These are phyloP conservation scores for Melaleuca alternifolia DNA, from an alignment of 345 rosid genomes.

Conservation along the genomic window DNA sequence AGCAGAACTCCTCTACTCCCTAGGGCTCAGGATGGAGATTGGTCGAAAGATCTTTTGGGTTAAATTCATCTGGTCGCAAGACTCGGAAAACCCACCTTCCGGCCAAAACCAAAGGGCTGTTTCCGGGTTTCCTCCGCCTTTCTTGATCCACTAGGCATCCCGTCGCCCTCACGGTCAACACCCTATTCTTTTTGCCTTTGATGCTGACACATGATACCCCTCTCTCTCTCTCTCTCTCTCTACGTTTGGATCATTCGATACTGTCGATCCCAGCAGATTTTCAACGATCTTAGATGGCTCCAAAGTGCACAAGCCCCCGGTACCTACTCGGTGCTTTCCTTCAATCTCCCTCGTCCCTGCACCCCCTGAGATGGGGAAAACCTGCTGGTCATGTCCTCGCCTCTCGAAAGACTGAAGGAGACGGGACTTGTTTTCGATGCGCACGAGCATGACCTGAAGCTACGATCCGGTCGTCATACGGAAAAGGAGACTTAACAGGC, in stretches of 20 bases:
- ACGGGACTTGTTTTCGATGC: too few species aligned
- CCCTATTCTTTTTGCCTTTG: not conserved
- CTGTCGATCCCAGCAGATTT: not conserved
- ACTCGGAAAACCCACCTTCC: not conserved
- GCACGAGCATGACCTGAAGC: too few species aligned
- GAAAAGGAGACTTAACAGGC: too few species aligned
- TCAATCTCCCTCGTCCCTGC: not conserved
- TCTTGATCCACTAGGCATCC: not conserved
- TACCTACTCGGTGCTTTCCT: not conserved
- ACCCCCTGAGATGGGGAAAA: not conserved
- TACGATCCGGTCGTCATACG: too few species aligned
- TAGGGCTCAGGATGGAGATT: not conserved
- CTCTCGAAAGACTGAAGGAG: too few species aligned
- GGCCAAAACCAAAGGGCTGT: not conserved
- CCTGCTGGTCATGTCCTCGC: too few species aligned
- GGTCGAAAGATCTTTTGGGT: not conserved
- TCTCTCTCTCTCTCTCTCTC: not conserved
- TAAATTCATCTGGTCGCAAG: not conserved
- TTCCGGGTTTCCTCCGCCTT: not conserved
- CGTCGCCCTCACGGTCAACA: not conserved
- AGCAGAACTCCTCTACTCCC: not conserved
- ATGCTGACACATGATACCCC: not conserved
- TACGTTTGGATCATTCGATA: not conserved
- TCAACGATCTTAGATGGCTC: not conserved
- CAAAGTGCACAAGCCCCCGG: not conserved